A percentile compares a stretch with the other conserved stretches of the same genome.
phyloP scores from a whole-genome alignment of 495 filamentous ascomycete species.

The Trichoderma virens region DNA sequence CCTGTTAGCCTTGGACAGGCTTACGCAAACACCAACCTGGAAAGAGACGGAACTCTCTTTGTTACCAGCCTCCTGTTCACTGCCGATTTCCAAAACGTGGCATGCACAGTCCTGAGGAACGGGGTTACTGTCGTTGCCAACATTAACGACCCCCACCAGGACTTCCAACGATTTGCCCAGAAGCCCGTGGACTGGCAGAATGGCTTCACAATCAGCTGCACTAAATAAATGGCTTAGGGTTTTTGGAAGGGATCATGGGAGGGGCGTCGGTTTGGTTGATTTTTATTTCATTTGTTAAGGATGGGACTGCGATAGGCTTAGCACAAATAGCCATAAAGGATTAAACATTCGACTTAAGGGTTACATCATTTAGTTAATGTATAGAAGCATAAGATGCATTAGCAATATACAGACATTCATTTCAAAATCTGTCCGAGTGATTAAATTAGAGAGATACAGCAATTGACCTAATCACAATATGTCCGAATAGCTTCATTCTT shows the following conservation, averaged over 20 bases:
- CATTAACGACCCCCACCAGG: not conserved
- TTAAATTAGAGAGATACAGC: no score
- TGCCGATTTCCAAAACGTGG: not conserved
- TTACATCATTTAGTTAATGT: no score
- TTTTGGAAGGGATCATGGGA: not conserved
- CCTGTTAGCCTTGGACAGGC: not conserved
- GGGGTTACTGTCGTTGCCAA: not conserved
- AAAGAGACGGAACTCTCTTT: not conserved
- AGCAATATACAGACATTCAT: no score
- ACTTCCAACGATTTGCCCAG: not conserved
- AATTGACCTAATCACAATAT: no score
- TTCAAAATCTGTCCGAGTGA: no score
- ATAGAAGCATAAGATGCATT: no score
- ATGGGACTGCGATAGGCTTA: no score
- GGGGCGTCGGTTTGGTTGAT: not conserved
- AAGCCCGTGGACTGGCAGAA: constrained; percentile 2
- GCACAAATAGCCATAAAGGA: no score
- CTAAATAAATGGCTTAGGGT: no score
- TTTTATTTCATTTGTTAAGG: not conserved
- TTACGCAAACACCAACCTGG: not conserved
- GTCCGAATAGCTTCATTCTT: no score
- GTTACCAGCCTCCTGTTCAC: not conserved
- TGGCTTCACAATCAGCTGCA: not conserved
- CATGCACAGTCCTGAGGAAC: not conserved
- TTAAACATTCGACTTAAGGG: no score